Evolutionary conservation across 2,329 filamentous ascomycete species (phyloP), one percentile per base, ranked within the genome.

Genomic region (Grosmannia clavigera): DNA sequence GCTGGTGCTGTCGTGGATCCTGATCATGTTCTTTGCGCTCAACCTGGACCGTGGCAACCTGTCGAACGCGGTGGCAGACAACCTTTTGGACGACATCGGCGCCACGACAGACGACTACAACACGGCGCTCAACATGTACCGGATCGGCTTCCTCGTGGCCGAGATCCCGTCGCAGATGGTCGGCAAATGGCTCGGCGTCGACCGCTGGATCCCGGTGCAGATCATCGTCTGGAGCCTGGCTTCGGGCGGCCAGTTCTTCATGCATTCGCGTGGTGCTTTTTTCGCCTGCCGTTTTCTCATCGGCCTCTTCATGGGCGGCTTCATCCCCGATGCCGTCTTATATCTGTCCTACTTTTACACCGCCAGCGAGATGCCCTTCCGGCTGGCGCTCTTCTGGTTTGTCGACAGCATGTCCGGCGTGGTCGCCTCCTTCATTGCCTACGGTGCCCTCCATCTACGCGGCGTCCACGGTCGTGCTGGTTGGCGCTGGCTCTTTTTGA

Each of bases 131-230:
- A 77, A 75, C 0, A 73, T 82, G 38, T 81, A 81, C 63, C 70
- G 75, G 0, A 66, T 80, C 11, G 72, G 72, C 0, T 83, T 83
- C 63, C 70, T 83, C 4, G 67, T 75, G 1, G 80, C 81, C 0
- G 81, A 85, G 65, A 68, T 84, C 3, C 82, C 81, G 0, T 84
- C 80, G 1, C 81, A 84, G 65, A 71, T 85, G 14, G 66, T 85
- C n/a, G 78, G 75, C 54, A 85, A 86, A 68, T 77, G 76, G 65
- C 63, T 73, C 2, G 71, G 68, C 14, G 63, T 64, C 3, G 70
- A 72, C 57, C 65, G 68, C 3, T 73, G 71, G 70, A 71, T 72
- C 38, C 71, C 71, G 9, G 66, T 67, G 3, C 68, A 70, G 27
- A 71, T 72, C 67, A 64, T 67, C 5, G 59, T 68, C 3, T 73